Percentiles rank a stretch among this genome's conserved stretches.
Evolutionary conservation across 192 early-diverging fungal genomes (phyloP).

Genomic region (Coemansia sp.): DNA sequence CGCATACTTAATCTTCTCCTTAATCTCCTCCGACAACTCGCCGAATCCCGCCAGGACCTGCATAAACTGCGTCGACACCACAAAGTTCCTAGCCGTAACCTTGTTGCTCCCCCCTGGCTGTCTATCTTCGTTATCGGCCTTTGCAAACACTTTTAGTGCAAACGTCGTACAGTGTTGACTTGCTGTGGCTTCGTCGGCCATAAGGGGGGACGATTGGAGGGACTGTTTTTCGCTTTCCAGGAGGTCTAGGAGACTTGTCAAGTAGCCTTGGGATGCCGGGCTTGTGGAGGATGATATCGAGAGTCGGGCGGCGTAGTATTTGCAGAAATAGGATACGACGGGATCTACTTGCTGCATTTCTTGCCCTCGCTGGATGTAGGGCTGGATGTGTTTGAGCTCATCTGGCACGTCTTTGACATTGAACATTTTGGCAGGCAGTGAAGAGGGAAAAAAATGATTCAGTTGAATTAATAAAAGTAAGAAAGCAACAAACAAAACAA

Average conservation of each 20-base stretch:
- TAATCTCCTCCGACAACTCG: constrained; percentile 62
- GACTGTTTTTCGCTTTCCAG: constrained; percentile 78
- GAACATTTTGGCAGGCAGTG: constrained; percentile 6
- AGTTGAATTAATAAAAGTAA: constrained; percentile 2
- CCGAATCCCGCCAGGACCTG: constrained; percentile 86
- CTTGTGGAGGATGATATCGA: constrained; percentile 62
- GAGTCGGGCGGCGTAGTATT: constrained; percentile 75
- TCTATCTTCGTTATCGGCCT: constrained; percentile 91
- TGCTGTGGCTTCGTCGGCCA: constrained; percentile 73
- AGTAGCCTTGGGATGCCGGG: constrained; percentile 59
- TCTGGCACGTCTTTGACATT: constrained; percentile 51
- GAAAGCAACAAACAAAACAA: constrained; percentile 6
- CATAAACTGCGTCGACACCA: constrained; percentile 85
- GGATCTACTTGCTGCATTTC: constrained; percentile 82
- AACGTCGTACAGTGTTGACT: constrained; percentile 85
- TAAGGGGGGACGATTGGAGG: constrained; percentile 62
- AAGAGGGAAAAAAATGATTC: background rate
- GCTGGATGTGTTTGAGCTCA: constrained; percentile 64
- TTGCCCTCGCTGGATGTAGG: constrained; percentile 77
- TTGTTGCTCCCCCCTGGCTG: constrained; percentile 66
- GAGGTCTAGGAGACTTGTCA: constrained; percentile 67
- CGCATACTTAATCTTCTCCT: constrained; percentile 89
- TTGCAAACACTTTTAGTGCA: constrained; percentile 82
- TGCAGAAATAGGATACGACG: constrained; percentile 91
- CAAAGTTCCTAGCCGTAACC: constrained; percentile 84